phyloP scores from a whole-genome alignment of 495 filamentous ascomycete species.

The Mytilinidion resinicola region DNA sequence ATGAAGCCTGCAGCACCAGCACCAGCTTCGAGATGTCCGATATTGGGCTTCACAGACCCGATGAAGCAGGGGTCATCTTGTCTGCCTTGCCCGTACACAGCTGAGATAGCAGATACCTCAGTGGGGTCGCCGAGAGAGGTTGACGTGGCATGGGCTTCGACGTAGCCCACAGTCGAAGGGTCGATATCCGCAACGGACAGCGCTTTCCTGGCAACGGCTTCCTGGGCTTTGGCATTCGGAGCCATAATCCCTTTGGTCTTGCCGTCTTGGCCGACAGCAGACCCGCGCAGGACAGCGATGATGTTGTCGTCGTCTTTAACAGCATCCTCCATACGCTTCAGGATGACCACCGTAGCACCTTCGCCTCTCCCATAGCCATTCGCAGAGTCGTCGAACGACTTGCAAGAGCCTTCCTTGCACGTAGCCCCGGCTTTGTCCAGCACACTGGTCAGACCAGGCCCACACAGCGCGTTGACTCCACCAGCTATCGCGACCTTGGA shows the following conservation, averaged over 20 bases:
- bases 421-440: conserved; percentile 37
- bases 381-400: conserved; percentile 40
- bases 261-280: conserved; percentile 16
- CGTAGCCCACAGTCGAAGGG: conserved; percentile 31
- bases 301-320: conserved; percentile 15
- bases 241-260: conserved; percentile 21
- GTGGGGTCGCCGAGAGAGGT: conserved; percentile 42
- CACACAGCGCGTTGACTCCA: conserved; percentile 38
- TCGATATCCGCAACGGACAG: conserved; percentile 15
- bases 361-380: conserved; percentile 28
- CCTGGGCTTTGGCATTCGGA: conserved; percentile 16
- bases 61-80: conserved; percentile 20
- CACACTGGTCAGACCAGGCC: conserved; percentile 34
- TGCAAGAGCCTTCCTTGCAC: conserved; percentile 39
- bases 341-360: conserved; percentile 7
- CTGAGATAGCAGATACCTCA: conserved; percentile 34
- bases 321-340: conserved; percentile 12
- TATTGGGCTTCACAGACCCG: conserved; percentile 41
- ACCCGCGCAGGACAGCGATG: conserved; percentile 12
- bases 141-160: conserved; percentile 44
- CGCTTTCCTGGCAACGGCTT: conserved; percentile 13
- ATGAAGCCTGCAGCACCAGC: conserved; percentile 40
- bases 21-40: conserved; percentile 45
- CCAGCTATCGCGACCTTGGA: conserved; percentile 41
- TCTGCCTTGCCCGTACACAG: conserved; percentile 25